Evolutionary conservation across 305 asterid genomes (phyloP), one percentile per base, ranked within the genome.

Genomic region (Fraxinus paxiana): DNA sequence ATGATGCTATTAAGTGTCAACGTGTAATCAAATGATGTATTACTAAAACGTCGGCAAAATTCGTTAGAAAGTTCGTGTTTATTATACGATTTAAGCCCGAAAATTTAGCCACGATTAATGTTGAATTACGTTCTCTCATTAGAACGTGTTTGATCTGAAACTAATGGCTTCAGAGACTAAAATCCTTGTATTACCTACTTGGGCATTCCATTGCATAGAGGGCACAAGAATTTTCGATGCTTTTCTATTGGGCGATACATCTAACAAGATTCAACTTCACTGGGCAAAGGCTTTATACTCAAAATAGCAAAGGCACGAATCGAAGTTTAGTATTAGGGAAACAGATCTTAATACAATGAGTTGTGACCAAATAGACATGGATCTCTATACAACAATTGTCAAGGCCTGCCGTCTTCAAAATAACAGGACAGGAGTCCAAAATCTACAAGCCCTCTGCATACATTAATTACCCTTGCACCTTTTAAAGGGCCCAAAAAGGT

Each of bases 351-450:
- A 5, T 31, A 70, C 75, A 70, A 33, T 30, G 43, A 31, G 38
- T 70, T n/a, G 24, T 15, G 75, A 70, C 43, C 43, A 69, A 69
- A 69, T 69, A 15, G 43, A 70, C 43, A 15, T 31, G 18, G 73
- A 38, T 70, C 75, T n/a, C 46, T 70, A 31, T 70, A 70, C 75
- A 70, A 70, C 74, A 70, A 70, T 31, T 12, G 8, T 70, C 46
- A 70, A 70, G 46, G 75, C 43, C 41, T 31, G 46, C 75, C n/a
- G 24, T 70, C 43, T 13, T 41, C 75, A 70, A 12, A 70, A n/a
- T 13, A 30, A 15, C 13, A 31, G 24, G 24, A 30, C 41, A 30
- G 46, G 75, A 70, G 13, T 54, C 65, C 65, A 18, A 54, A 17
- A 17, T 54, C 65, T 54, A 31, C 75, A 70, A 33, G 43, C 73